phyloP scores from a whole-genome alignment of 1,139 yeast genomes.

The Saccharomyces pastorianus region DNA sequence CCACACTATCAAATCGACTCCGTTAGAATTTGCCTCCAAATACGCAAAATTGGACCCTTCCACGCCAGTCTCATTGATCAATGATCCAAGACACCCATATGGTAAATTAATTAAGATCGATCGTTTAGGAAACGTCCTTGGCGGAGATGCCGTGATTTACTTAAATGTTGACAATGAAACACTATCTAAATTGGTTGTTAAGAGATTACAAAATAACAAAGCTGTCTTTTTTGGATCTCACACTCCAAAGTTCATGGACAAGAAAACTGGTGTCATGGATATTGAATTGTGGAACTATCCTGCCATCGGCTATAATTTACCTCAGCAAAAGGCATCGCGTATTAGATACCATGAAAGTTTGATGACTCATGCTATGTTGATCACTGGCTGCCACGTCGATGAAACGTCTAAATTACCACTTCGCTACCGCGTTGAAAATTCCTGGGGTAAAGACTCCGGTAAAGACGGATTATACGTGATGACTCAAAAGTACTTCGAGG shows the following conservation, averaged over 20 bases:
- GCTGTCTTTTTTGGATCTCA: constrained; percentile 83
- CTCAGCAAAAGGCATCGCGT: constrained; percentile 51
- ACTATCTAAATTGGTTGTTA: constrained; percentile 53
- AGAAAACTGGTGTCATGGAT: constrained; percentile 60
- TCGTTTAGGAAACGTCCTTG: constrained; percentile 61
- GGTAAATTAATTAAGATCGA: constrained; percentile 60
- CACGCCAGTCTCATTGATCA: constrained; percentile 55
- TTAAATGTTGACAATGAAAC: constrained; percentile 55
- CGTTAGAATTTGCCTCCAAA: constrained; percentile 51
- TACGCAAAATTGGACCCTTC: constrained; percentile 44
- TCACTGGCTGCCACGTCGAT: constrained; percentile 66
- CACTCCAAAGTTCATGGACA: constrained; percentile 63
- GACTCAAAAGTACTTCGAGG: constrained; percentile 79
- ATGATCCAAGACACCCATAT: constrained; percentile 72
- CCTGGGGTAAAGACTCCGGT: constrained; percentile 77
- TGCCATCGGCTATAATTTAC: constrained; percentile 52
- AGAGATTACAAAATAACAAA: constrained; percentile 59
- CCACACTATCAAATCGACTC: constrained; percentile 48
- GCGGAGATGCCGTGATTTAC: constrained; percentile 60
- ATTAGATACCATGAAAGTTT: constrained; percentile 49
- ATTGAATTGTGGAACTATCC: constrained; percentile 57
- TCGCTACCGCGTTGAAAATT: constrained; percentile 78
- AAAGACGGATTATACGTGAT: constrained; percentile 67
- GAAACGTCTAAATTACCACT: constrained; percentile 47
- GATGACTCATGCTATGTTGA: constrained; percentile 86